A percentile compares a stretch with the other conserved stretches of the same genome.
phyloP scores from a whole-genome alignment of 306 rosid genomes.

The Glycyrrhiza uralensis region DNA sequence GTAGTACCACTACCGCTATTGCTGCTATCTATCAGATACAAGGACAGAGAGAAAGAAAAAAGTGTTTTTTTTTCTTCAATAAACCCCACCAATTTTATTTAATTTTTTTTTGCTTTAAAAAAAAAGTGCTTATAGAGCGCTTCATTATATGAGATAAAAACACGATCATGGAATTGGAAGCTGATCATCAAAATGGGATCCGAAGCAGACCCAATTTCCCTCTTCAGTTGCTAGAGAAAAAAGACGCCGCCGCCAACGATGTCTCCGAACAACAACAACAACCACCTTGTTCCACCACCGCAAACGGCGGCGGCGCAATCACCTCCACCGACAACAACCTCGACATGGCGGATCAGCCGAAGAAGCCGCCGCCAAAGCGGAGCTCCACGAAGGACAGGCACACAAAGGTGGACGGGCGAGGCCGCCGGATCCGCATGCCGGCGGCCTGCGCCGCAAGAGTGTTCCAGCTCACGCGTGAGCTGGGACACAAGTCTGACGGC shows the following conservation, averaged over 20 bases:
- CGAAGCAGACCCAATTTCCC: conserved; percentile 86
- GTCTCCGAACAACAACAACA: conserved; percentile 22
- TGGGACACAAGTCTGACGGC: conserved; percentile 92
- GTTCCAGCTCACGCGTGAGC: conserved; percentile 82
- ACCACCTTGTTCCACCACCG: conserved; percentile 41
- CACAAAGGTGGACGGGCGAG: conserved; percentile 92
- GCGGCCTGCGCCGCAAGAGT: conserved; percentile 95
- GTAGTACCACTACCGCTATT: conserved; percentile 26
- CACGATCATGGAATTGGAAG: conserved; percentile 93
- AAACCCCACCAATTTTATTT: conserved; percentile 38
- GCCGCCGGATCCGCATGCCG: conserved; percentile 99
- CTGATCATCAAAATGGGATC: conserved; percentile 59
- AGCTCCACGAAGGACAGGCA: conserved; percentile 80
- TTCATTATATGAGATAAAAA: conserved; percentile 30
- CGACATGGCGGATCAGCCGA: conserved; percentile 22
- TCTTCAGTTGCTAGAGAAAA: conserved; percentile 72
- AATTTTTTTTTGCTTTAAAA: not conserved
- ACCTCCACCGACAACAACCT: not conserved
- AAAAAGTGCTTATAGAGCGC: conserved; percentile 24
- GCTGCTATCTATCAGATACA: conserved; percentile 15
- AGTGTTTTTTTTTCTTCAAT: not conserved
- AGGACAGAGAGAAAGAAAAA: not conserved
- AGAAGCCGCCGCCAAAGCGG: conserved; percentile 64
- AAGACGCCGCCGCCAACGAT: conserved; percentile 32
- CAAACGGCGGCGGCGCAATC: not conserved